Evolutionary conservation across 192 early-diverging fungal genomes (phyloP).

Genomic region (Allomyces arbusculus): DNA sequence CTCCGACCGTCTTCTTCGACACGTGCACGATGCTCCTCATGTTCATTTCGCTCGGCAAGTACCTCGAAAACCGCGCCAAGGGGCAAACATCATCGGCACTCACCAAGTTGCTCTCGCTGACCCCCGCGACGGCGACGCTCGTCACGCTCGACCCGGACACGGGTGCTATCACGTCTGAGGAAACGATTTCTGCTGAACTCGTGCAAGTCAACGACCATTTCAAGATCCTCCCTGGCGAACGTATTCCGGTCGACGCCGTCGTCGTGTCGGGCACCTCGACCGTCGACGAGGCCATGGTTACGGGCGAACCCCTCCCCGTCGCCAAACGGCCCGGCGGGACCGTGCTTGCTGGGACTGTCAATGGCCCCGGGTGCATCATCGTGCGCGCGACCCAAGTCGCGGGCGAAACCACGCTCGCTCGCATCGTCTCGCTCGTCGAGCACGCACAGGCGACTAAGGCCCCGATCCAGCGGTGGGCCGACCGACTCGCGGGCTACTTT

Average conservation of each 20-base stretch:
- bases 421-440: slow-evolving; percentile 83
- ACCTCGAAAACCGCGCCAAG: slow-evolving; percentile 87
- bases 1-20: slow-evolving; percentile 80
- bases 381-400: slow-evolving; percentile 74
- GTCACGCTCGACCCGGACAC: slow-evolving; percentile 20
- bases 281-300: slow-evolving; percentile 91
- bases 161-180: slow-evolving; percentile 29
- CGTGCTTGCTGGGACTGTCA: slow-evolving; percentile 91
- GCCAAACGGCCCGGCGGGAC: slow-evolving; percentile 33
- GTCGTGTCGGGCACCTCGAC: slow-evolving; percentile 49
- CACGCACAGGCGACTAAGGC: slow-evolving; percentile 86
- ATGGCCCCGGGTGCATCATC: slow-evolving; percentile 64
- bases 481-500: slow-evolving; percentile 75
- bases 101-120: slow-evolving; percentile 65
- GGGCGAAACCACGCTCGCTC: slow-evolving; percentile 67
- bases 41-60: slow-evolving; percentile 80
- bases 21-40: slow-evolving; percentile 78
- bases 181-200: slow-evolving; percentile 61
- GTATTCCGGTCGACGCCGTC: slow-evolving; percentile 74
- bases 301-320: slow-evolving; percentile 74
- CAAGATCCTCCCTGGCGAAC: slow-evolving; percentile 79
- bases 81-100: slow-evolving; percentile 77
- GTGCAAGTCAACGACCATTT: slow-evolving; percentile 68
- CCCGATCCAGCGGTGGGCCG: slow-evolving; percentile 85
- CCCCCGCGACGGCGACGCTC: slow-evolving; percentile 54